Percentiles rank a stretch among this genome's conserved stretches.
These are phyloP conservation scores for Spencermartinsiella ligniputridi DNA, from an alignment of 1,139 yeast species.

Conservation along the genomic window DNA sequence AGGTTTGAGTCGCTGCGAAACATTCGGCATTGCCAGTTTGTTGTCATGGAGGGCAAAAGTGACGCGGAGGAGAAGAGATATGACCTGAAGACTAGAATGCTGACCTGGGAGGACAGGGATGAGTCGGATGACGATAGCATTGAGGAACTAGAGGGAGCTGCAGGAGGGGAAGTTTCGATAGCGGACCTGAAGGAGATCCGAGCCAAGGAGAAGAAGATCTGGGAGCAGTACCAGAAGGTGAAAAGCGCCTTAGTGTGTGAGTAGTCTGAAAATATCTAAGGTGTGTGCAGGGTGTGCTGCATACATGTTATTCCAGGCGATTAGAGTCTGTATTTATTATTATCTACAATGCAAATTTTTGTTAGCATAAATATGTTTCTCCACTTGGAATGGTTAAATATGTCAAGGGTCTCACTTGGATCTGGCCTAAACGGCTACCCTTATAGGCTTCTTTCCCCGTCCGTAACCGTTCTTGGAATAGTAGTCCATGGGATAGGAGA, in stretches of 20 bases:
- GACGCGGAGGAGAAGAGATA: constrained; percentile 29
- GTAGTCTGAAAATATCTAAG: background rate
- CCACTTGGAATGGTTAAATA: too few relatives aligned
- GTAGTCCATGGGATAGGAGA: constrained; percentile 91
- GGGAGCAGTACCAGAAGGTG: constrained; percentile 14
- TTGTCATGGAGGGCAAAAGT: constrained; percentile 63
- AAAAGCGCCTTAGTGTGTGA: background rate
- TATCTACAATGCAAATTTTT: too few relatives aligned
- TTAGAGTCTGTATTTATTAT: too few relatives aligned
- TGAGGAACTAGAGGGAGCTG: constrained; percentile 15
- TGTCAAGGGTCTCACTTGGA: too few relatives aligned
- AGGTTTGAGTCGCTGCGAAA: constrained; percentile 78
- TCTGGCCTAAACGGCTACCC: too few relatives aligned
- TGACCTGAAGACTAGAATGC: constrained; percentile 28
- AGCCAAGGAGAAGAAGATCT: constrained; percentile 17
- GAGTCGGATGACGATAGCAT: constrained; percentile 12
- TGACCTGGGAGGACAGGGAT: constrained; percentile 34
- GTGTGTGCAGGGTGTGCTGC: too few relatives aligned
- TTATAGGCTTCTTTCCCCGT: constrained; percentile 65
- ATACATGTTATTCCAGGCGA: too few relatives aligned
- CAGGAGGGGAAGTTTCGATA: constrained; percentile 10
- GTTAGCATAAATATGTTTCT: too few relatives aligned
- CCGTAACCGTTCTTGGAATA: constrained; percentile 91
- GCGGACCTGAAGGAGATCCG: constrained; percentile 25
- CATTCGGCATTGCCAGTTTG: constrained; percentile 77